Evolutionary conservation across 140 eudicot genomes (phyloP), one percentile per base, ranked within the genome.

Genomic region (Ambrosia hybrid): DNA sequence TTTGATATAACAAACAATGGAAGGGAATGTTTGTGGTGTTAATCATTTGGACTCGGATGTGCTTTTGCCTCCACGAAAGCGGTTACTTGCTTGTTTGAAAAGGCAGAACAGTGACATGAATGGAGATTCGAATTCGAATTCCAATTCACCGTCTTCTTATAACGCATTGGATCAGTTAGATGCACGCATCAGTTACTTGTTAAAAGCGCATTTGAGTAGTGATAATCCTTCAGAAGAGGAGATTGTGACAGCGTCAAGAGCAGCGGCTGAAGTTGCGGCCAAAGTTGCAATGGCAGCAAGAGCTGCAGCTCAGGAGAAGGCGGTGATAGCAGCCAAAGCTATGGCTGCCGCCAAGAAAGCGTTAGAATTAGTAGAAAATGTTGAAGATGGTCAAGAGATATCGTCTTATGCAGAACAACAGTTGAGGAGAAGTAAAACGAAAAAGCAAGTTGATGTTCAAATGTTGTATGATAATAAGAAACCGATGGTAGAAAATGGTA

Each of bases 311-410:
- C 92, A 85, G 67, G 85, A 85, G 67, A 92, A 92, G 75, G 95
- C 96, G 38, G 77, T 78, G 6, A 39, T 39, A 34, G 73, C 97
- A 34, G 86, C 92, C 9, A 82, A 81, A 72, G 96, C 96, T n/a
- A 72, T 91, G 87, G 88, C 89, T 71, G 86, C 89, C 12, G 98
- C 96, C 30, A 92, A 92, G 83, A 85, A 78, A 78, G 98, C 98
- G 6, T 68, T 92, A 71, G 95, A 89, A 21, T 74, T 85, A 66
- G 84, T 92, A 68, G 89, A 92, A 36, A 81, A 30, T 51, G 12
- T 80, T 21, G 71, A 85, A 56, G 89, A 79, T n/a, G 60, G 84
- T 51, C 84, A 85, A 30, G 85, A 78, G 39, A 49, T 57, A 10
- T 45, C 71, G 4, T 51, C 67, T 16, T 78, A 75, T 56, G 58